A percentile compares a stretch with the other conserved stretches of the same genome.
Evolutionary conservation across 2,329 filamentous ascomycete species (phyloP).

Genomic region (Elsinoe necatrix): DNA sequence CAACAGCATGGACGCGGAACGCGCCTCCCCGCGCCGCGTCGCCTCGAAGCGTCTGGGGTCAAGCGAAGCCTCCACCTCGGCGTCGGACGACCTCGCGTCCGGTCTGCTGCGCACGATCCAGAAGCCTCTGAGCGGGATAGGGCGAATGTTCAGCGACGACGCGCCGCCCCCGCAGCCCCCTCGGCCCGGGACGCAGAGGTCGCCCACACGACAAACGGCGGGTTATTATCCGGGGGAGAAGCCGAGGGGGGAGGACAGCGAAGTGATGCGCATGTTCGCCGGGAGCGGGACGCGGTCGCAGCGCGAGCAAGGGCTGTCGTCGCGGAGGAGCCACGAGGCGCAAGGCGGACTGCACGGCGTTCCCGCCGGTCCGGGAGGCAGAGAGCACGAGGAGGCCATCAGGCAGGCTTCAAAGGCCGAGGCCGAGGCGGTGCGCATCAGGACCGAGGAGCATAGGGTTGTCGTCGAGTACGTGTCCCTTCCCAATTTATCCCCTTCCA

Average conservation of each 20-base stretch:
- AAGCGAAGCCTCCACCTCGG: background rate
- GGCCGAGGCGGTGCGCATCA: conserved; percentile 76
- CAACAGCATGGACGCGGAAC: conserved; percentile 52
- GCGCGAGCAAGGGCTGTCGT: conserved; percentile 17
- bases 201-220: conserved; percentile 31
- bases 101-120: conserved; percentile 86
- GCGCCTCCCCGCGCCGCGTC: conserved; percentile 48
- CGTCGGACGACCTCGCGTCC: conserved; percentile 48
- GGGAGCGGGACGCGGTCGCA: conserved; percentile 14
- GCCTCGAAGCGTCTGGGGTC: conserved; percentile 42
- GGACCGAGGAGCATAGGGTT: conserved; percentile 75
- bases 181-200: conserved; percentile 33
- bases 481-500: too few relatives aligned
- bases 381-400: conserved; percentile 74
- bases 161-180: conserved; percentile 21
- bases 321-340: background rate
- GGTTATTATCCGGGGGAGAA: conserved; percentile 21
- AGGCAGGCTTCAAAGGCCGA: conserved; percentile 83
- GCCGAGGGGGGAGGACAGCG: conserved; percentile 15
- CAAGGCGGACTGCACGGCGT: background rate
- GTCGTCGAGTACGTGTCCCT: conserved; percentile 60
- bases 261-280: conserved; percentile 15
- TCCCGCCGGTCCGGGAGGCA: background rate
- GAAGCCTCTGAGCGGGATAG: conserved; percentile 80
- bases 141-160: conserved; percentile 83